These are phyloP conservation scores for Fusarium multiceps DNA, from an alignment of 2,329 filamentous ascomycete species.

Conservation along the genomic window DNA sequence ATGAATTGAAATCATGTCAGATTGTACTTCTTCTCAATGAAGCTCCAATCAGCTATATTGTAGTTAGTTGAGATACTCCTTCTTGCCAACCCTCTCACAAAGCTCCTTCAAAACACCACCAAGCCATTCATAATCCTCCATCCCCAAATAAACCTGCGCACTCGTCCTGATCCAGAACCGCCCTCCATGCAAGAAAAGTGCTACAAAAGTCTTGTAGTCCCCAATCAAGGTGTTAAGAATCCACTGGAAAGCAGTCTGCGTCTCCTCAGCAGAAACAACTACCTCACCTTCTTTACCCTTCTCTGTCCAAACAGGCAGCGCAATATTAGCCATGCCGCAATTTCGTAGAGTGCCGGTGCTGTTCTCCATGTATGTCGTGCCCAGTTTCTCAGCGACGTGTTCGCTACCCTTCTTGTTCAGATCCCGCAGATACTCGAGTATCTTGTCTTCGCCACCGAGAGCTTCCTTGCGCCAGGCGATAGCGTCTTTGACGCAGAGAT, in stretches of 20 bases:
- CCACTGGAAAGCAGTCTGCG: constrained; percentile 63
- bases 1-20: not conserved
- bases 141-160: constrained; percentile 85
- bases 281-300: constrained; percentile 46
- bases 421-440: constrained; percentile 70
- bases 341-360: constrained; percentile 67
- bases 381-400: constrained; percentile 69
- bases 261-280: constrained; percentile 49
- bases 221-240: constrained; percentile 64
- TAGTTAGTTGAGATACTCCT: constrained; percentile 46
- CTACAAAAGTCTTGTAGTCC: constrained; percentile 78
- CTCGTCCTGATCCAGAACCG: constrained; percentile 79
- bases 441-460: constrained; percentile 78
- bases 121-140: constrained; percentile 80
- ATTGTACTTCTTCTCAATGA: not conserved
- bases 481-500: constrained; percentile 76
- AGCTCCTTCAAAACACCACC: constrained; percentile 67
- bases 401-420: constrained; percentile 74
- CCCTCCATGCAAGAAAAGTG: constrained; percentile 69
- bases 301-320: constrained; percentile 69
- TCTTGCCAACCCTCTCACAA: constrained; percentile 54
- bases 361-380: constrained; percentile 79
- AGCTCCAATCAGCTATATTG: not conserved
- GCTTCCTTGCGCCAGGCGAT: constrained; percentile 75
- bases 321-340: constrained; percentile 79